Evolutionary conservation across 495 filamentous ascomycete species (phyloP), one percentile per base, ranked within the genome.

Genomic region (Oidiodendron maius): DNA sequence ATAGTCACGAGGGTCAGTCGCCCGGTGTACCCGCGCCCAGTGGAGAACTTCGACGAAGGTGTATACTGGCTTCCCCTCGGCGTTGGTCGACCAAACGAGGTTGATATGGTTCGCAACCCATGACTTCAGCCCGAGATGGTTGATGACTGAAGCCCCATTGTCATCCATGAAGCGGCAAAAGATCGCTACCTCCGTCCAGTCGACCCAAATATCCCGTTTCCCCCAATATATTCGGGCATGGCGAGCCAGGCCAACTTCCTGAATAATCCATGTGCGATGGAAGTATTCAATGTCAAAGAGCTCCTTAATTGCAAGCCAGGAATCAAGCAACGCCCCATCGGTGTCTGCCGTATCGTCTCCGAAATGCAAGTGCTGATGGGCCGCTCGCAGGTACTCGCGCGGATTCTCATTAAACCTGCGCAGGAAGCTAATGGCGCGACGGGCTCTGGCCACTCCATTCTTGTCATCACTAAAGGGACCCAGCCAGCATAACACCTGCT

Each of bases 81-180:
- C 0, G 12, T 50, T 30, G 2, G n/a, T 50, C 3, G 38, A 37
- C 47, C 47, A 50, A 11, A 50, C 47, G 11, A 50, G 47, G 18
- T 50, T 50, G 47, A 50, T 42, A 23, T 50, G 47, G 20, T 50
- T 50, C 16, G 38, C 23, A 43, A 50, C 47, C 47, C 47, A 50
- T 3, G 47, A 50, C 28, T 50, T 50, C 18, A 50, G 24, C 1
- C 25, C 16, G 16, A 50, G 26, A 16, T 22, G 17, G 39, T 50
- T 50, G 25, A 50, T 42, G 38, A 50, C 12, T 11, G 47, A 42
- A 2, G 47, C 47, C 2, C 47, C 47, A 43, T 50, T 42, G 17
- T 18, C 38, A 40, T 50, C 47, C 47, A 50, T 50, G 38, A 50
- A 42, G 10, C 38, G 34, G 15, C n/a, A 20, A 28, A 50, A 50